Evolutionary conservation across 179 eudicot species (phyloP).

Genomic region (Silene vulgaris): DNA sequence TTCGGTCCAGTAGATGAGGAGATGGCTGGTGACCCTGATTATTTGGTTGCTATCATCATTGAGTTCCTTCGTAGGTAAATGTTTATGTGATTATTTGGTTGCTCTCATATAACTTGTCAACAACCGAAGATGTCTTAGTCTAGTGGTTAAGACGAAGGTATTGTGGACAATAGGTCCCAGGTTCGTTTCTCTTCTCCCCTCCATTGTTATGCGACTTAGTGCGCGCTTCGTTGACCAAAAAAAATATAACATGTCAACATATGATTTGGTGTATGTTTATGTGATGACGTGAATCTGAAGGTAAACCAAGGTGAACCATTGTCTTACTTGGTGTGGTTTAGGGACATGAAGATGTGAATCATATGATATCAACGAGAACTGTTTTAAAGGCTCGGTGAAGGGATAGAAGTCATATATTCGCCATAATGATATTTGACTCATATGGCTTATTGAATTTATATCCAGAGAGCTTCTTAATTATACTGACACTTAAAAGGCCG

Average conservation of each 20-base stretch:
- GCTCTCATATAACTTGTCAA: not conserved
- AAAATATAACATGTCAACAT: not conserved
- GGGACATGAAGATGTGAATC: not conserved
- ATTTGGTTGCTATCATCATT: constrained; percentile 64
- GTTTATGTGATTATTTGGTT: not conserved
- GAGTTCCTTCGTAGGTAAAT: constrained; percentile 78
- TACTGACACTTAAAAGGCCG: not conserved
- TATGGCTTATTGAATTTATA: not conserved
- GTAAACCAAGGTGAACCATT: not conserved
- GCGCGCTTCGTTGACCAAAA: too few relatives aligned
- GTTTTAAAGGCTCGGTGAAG: not conserved
- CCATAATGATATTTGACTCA: not conserved
- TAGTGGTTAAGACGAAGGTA: too few relatives aligned
- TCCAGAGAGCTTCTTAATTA: not conserved
- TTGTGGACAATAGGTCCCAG: too few relatives aligned
- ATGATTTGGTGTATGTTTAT: not conserved
- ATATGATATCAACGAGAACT: not conserved
- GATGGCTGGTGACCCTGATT: constrained; percentile 74
- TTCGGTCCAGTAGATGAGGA: constrained; percentile 83
- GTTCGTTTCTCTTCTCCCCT: too few relatives aligned
- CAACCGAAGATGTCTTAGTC: too few relatives aligned
- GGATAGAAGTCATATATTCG: not conserved
- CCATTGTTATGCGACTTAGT: too few relatives aligned
- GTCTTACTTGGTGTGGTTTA: not conserved
- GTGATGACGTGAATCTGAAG: not conserved